Percentiles rank a stretch among this genome's conserved stretches.
Conservation (phyloP, 805 yeast species). For the Barnettozyma vustinii region DNA sequence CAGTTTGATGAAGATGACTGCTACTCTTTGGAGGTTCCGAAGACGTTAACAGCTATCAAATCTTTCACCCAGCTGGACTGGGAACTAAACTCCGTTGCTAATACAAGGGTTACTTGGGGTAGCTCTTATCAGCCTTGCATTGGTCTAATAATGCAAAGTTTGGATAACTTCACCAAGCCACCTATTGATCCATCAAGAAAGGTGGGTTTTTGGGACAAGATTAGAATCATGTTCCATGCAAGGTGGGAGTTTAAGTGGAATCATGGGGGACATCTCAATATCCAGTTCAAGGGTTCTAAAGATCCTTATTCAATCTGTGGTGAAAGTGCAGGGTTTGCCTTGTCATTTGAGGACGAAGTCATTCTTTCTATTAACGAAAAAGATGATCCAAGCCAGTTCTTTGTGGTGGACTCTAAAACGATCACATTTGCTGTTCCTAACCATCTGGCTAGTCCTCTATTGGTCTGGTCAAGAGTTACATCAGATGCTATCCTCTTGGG, state of each 20-base stretch:
- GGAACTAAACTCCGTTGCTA: conserved; percentile 45
- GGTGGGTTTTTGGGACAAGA: conserved; percentile 91
- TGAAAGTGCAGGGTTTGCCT: conserved; percentile 67
- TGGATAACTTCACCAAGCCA: conserved; percentile 84
- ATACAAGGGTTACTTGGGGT: conserved; percentile 79
- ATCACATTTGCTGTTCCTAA: conserved; percentile 75
- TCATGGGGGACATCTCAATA: conserved; percentile 45
- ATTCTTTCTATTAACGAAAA: conserved; percentile 55
- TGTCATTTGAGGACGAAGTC: conserved; percentile 65
- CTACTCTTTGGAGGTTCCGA: conserved; percentile 59
- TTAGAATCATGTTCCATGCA: conserved; percentile 74
- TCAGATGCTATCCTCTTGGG: conserved; percentile 41
- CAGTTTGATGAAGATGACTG: conserved; percentile 34
- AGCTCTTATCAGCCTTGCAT: conserved; percentile 79
- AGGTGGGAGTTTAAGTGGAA: conserved; percentile 47
- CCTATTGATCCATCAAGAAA: conserved; percentile 82
- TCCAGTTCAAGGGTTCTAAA: conserved; percentile 66
- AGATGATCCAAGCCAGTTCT: conserved; percentile 63
- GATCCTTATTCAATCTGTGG: conserved; percentile 74
- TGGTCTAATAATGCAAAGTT: conserved; percentile 68
- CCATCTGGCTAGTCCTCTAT: conserved; percentile 47
- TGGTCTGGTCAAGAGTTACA: conserved; percentile 56
- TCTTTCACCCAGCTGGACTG: conserved; percentile 57
- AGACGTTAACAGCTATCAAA: conserved; percentile 74
- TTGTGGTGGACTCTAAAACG: conserved; percentile 55